phyloP scores from a whole-genome alignment of 352 stramenopile genomes.

The Aphanomyces euteiches region DNA sequence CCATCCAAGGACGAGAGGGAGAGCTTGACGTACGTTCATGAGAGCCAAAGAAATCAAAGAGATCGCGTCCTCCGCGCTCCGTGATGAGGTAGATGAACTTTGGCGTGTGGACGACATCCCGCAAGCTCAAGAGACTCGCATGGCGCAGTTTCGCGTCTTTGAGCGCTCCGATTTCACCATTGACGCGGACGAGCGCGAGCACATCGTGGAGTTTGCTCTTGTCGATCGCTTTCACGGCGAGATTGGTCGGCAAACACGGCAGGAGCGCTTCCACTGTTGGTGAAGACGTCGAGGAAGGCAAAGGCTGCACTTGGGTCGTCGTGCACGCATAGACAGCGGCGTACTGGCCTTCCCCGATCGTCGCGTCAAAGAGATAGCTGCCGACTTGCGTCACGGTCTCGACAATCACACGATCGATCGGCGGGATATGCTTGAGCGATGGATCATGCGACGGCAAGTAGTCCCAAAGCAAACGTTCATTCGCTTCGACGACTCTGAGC shows the following conservation, averaged over 20 bases:
- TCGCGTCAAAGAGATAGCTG: conserved; percentile 59
- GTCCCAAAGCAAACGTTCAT: conserved; percentile 73
- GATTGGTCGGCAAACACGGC: conserved; percentile 31
- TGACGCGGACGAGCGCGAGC: conserved; percentile 66
- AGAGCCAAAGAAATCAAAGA: conserved; percentile 77
- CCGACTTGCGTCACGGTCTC: conserved; percentile 58
- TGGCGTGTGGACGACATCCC: conserved; percentile 74
- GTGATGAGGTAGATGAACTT: conserved; percentile 82
- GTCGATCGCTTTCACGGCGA: conserved; percentile 82
- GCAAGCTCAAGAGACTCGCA: conserved; percentile 54
- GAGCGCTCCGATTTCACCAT: conserved; percentile 74
- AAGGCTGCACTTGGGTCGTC: neutral
- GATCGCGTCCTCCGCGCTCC: conserved; percentile 71
- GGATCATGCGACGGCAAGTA: conserved; percentile 57
- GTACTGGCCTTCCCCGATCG: conserved; percentile 83
- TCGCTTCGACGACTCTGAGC: conserved; percentile 46
- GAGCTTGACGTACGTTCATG: conserved; percentile 28
- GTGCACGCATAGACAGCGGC: conserved; percentile 56
- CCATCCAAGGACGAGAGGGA: no score
- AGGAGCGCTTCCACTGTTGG: neutral
- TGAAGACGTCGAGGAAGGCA: neutral
- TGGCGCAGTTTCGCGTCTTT: conserved; percentile 56
- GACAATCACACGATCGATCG: conserved; percentile 39
- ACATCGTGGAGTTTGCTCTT: conserved; percentile 79
- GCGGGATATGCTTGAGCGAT: conserved; percentile 54